These are phyloP conservation scores for Zoysia pacifica DNA, from an alignment of 176 grass and related monocot species.

Conservation along the genomic window DNA sequence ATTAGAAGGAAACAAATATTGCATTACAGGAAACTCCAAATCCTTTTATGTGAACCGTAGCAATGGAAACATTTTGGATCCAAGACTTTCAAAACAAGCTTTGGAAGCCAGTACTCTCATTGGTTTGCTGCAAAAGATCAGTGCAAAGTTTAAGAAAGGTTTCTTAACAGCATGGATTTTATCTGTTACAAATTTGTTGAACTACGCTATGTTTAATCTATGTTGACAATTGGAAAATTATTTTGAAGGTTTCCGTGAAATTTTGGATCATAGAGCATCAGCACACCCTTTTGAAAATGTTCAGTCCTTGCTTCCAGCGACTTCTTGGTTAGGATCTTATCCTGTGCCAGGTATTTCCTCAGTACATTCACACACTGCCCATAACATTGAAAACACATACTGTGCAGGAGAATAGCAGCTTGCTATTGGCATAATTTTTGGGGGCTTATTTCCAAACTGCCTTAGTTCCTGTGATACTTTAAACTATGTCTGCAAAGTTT, in stretches of 20 bases:
- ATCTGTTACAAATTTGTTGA: not conserved
- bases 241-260: conserved; percentile 80
- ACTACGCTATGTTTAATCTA: conserved; percentile 8
- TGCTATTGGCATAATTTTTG: not conserved
- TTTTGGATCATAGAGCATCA: conserved; percentile 76
- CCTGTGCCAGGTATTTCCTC: conserved; percentile 63
- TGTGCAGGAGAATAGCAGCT: not conserved
- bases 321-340: conserved; percentile 79
- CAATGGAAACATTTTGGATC: conserved; percentile 65
- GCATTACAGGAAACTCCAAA: conserved; percentile 93
- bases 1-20: conserved; percentile 87
- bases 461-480: not conserved
- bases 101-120: conserved; percentile 76
- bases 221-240: conserved; percentile 35
- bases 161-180: conserved; percentile 8
- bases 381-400: not conserved
- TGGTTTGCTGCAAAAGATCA: conserved; percentile 85
- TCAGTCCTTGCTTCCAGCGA: conserved; percentile 79
- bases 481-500: not conserved
- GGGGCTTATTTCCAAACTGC: not conserved
- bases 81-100: conserved; percentile 72
- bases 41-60: conserved; percentile 89
- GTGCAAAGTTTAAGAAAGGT: conserved; percentile 99
- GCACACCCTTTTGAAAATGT: conserved; percentile 95
- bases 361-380: not conserved